Conservation (phyloP, 306 rosid species). For the Vachellia pachyceras region DNA sequence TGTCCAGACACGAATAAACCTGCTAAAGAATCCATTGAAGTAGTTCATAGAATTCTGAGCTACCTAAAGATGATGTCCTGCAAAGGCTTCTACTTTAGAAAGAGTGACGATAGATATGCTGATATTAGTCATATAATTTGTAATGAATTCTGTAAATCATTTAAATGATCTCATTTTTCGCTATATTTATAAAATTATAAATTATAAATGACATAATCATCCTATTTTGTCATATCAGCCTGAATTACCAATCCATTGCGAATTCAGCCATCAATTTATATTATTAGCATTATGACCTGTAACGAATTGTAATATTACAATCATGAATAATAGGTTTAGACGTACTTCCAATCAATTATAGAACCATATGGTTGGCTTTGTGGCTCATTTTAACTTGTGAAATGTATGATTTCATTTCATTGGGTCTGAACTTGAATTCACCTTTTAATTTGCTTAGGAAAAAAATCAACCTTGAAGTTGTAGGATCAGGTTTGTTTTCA, state of each 20-base stretch:
- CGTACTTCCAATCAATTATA: neutral
- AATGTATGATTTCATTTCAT: neutral
- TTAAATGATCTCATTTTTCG: too few species aligned
- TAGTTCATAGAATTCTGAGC: neutral
- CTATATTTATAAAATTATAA: too few species aligned
- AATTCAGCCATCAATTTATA: neutral
- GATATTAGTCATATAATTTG: neutral
- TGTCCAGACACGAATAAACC: neutral
- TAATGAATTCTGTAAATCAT: too few species aligned
- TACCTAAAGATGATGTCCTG: neutral
- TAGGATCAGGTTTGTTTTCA: slow-evolving; percentile 21
- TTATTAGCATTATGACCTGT: neutral
- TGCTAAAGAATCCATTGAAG: neutral
- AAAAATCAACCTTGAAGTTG: slow-evolving; percentile 10
- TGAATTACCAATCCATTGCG: neutral
- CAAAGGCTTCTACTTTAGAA: neutral
- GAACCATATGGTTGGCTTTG: neutral
- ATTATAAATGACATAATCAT: too few species aligned
- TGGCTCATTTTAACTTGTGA: neutral
- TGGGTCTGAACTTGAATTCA: slow-evolving; percentile 24
- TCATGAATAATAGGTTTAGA: neutral
- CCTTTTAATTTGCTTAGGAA: neutral
- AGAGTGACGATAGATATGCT: neutral
- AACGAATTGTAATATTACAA: too few species aligned
- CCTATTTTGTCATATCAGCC: neutral